Evolutionary conservation across 108 stramenopile species (phyloP).

Genomic region (Cyclotella sp.): DNA sequence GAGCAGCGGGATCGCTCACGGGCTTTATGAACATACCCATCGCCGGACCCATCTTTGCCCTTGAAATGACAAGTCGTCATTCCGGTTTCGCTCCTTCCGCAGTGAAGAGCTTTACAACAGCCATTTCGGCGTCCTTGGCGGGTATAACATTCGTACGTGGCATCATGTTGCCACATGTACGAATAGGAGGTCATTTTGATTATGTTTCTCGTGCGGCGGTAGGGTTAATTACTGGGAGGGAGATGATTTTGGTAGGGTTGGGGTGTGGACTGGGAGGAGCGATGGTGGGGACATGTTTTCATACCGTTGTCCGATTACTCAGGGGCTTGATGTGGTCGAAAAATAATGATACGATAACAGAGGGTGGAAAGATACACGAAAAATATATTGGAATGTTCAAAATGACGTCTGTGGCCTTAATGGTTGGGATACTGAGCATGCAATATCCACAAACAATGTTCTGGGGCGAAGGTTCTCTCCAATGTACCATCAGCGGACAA

Average conservation of each 20-base stretch:
- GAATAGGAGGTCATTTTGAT: constrained; percentile 65
- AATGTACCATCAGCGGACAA: constrained; percentile 52
- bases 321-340: constrained; percentile 48
- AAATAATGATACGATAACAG: background rate
- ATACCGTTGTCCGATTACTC: constrained; percentile 43
- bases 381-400: constrained; percentile 36
- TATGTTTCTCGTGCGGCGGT: constrained; percentile 49
- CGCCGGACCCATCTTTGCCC: constrained; percentile 69
- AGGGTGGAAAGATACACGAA: background rate
- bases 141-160: constrained; percentile 54
- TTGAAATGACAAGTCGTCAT: constrained; percentile 60
- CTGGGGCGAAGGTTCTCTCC: constrained; percentile 56
- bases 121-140: constrained; percentile 54
- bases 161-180: constrained; percentile 16
- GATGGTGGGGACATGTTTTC: constrained; percentile 61
- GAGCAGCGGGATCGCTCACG: constrained; percentile 69
- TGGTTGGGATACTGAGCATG: constrained; percentile 38
- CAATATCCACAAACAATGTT: constrained; percentile 56
- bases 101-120: constrained; percentile 45
- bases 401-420: constrained; percentile 51
- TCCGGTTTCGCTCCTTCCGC: constrained; percentile 46
- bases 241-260: constrained; percentile 42
- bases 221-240: constrained; percentile 37
- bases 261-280: constrained; percentile 60
- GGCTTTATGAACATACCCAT: constrained; percentile 74